A percentile compares a stretch with the other conserved stretches of the same genome.
These are phyloP conservation scores for Sapria himalayana DNA, from an alignment of 345 rosid species.

Conservation along the genomic window DNA sequence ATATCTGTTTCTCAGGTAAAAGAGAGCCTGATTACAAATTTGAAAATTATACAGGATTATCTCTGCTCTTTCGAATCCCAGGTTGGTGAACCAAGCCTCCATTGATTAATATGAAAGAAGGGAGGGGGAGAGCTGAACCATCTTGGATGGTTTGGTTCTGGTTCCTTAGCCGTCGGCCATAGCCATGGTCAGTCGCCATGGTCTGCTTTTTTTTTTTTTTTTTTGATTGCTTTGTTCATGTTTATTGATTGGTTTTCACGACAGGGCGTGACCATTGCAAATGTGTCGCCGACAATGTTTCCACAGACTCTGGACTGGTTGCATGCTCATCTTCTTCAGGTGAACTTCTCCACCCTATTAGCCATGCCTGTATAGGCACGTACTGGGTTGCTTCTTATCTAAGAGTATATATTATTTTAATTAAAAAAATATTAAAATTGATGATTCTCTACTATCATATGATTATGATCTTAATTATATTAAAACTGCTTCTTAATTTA, in stretches of 20 bases:
- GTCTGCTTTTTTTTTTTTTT: background rate
- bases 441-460: no score
- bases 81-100: slow-evolving; percentile 19
- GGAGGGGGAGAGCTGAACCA: background rate
- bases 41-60: slow-evolving; percentile 74
- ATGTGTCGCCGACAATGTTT: slow-evolving; percentile 73
- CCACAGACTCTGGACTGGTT: slow-evolving; percentile 73
- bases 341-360: slow-evolving; percentile 10
- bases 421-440: background rate
- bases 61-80: slow-evolving; percentile 68
- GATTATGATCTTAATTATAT: background rate
- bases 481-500: background rate
- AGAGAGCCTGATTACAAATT: slow-evolving; percentile 42
- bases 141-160: background rate
- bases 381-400: background rate
- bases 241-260: no score
- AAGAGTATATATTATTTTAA: background rate
- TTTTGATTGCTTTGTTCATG: background rate
- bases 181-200: no score
- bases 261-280: slow-evolving; percentile 56
- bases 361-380: background rate
- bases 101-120: slow-evolving; percentile 1
- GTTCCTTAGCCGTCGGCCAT: background rate
- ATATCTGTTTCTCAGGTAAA: slow-evolving; percentile 33
- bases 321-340: slow-evolving; percentile 88